These are phyloP conservation scores for Metarhizium sp. DNA, from an alignment of 2,329 filamentous ascomycete genomes.

Conservation along the genomic window DNA sequence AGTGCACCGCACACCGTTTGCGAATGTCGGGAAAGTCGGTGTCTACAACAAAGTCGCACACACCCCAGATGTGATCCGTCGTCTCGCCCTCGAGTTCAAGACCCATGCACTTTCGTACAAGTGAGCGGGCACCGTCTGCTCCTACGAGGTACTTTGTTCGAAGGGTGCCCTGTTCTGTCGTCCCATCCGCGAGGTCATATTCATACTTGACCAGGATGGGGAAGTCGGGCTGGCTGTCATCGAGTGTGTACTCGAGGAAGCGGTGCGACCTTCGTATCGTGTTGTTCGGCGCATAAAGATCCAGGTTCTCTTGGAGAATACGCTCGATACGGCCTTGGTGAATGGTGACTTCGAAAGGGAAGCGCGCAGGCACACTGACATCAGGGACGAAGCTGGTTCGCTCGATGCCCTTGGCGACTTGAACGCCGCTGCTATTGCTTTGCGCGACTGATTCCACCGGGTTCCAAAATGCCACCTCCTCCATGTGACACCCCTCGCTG, in stretches of 20 bases:
- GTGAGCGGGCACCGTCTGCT: background rate
- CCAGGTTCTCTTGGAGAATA: background rate
- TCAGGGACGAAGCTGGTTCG: background rate
- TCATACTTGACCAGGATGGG: background rate
- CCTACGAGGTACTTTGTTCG: background rate
- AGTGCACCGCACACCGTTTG: background rate
- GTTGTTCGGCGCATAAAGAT: background rate
- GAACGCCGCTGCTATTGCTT: background rate
- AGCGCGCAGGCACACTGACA: background rate
- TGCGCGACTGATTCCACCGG: background rate
- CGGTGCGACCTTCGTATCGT: background rate
- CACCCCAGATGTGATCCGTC: background rate
- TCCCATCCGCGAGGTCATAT: background rate
- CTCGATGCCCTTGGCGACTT: background rate
- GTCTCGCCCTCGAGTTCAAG: background rate
- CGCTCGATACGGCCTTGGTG: background rate
- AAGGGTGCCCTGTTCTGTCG: background rate
- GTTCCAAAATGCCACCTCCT: background rate
- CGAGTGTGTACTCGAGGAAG: background rate
- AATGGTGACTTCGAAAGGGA: background rate
- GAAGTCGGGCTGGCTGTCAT: background rate
- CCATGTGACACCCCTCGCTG: background rate
- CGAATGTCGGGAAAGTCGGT: conserved; percentile 1
- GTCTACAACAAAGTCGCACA: background rate
- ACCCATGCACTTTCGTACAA: background rate